Conservation (phyloP, 768 basidiomycete species). For the Mycena galopus region DNA sequence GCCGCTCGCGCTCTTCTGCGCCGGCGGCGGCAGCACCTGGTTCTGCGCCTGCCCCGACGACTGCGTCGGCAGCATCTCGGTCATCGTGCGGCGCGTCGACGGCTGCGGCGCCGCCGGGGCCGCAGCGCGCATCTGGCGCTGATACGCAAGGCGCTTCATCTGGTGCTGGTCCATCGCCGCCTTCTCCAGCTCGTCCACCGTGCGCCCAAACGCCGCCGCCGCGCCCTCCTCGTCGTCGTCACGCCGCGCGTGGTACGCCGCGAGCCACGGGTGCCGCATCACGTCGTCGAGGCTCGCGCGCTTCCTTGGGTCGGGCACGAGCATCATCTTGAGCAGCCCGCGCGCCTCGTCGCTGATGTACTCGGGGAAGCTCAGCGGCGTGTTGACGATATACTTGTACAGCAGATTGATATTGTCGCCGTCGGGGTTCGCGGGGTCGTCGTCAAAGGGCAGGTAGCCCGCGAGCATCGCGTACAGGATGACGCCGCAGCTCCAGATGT, state of each 20-base stretch:
- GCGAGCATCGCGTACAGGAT: slow-evolving; percentile 98
- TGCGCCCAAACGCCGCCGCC: slow-evolving; percentile 69
- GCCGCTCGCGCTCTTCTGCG: slow-evolving; percentile 63
- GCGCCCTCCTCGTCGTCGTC: slow-evolving; percentile 45
- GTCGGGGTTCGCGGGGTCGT: slow-evolving; percentile 98
- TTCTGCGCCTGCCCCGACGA: slow-evolving; percentile 47
- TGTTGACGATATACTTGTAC: slow-evolving; percentile 99
- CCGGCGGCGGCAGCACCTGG: slow-evolving; percentile 42
- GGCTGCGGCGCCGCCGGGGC: slow-evolving; percentile 54
- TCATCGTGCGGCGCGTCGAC: slow-evolving; percentile 68
- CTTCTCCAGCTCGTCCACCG: slow-evolving; percentile 83
- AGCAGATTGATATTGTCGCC: slow-evolving; percentile 99
- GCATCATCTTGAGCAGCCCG: slow-evolving; percentile 90
- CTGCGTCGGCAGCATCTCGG: slow-evolving; percentile 51
- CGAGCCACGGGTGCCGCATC: slow-evolving; percentile 92
- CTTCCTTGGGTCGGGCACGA: slow-evolving; percentile 89
- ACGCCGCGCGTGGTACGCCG: slow-evolving; percentile 63
- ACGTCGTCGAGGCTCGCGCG: slow-evolving; percentile 83
- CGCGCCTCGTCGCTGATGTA: slow-evolving; percentile 89
- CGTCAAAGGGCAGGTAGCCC: slow-evolving; percentile 98
- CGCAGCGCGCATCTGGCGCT: slow-evolving; percentile 79
- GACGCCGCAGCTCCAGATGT: slow-evolving; percentile 97
- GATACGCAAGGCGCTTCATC: slow-evolving; percentile 84
- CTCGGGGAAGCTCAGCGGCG: slow-evolving; percentile 96
- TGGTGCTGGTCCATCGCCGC: slow-evolving; percentile 89